Base-by-base conservation (phyloP, 441 rosid genomes). In the Isatis lusitanica region DNA sequence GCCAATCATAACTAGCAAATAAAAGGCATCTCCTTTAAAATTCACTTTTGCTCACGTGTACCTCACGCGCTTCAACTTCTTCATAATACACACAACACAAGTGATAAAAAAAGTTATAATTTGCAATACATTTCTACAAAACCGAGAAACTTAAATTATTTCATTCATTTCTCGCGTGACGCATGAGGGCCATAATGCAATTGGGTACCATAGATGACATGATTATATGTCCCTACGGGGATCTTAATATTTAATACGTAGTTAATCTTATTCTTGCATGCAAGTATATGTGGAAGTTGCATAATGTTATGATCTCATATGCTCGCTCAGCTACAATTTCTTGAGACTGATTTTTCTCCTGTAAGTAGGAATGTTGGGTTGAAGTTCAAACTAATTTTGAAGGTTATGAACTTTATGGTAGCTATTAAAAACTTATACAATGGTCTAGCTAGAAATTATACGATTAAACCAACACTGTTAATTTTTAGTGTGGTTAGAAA, bases 1-100 rank as follows among this genome's bases (percentile, higher is more conserved):
- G 91, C 89, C 91, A 89, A 91, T 91, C 92, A 93, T 89, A 84
- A 75, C 85, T 75, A 74, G 72, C 84, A 83, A 87, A 76, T 6
- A 59, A 59, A 21, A 61, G 76, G 82, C 66, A 78, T 77, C 87
- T 36, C 18, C 74, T 62, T 42, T 64, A 56, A 53, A 28, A 28
- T 64, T 47, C 56, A 65, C 70, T 76, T 68, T 68, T 65, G 6
- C 36, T 40, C 44, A 66, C 68, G 42, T 71, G 66, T 44, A 48
- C 9, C 38, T 15, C 79, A 69, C 79, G 79, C 79, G 71, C 75
- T 55, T 52, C 13, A 4, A 74, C 53, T 60, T 11, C 0, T 62
- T 50, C 30, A 26, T 16, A 12, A 52, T 5, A 51, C 17, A 16
- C 24, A n/a, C n/a, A n/a, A n/a, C n/a, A n/a, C n/a, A 13, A 52